These are phyloP conservation scores for Hymenoscyphus fructigenus DNA, from an alignment of 2,329 filamentous ascomycete species.

Conservation along the genomic window DNA sequence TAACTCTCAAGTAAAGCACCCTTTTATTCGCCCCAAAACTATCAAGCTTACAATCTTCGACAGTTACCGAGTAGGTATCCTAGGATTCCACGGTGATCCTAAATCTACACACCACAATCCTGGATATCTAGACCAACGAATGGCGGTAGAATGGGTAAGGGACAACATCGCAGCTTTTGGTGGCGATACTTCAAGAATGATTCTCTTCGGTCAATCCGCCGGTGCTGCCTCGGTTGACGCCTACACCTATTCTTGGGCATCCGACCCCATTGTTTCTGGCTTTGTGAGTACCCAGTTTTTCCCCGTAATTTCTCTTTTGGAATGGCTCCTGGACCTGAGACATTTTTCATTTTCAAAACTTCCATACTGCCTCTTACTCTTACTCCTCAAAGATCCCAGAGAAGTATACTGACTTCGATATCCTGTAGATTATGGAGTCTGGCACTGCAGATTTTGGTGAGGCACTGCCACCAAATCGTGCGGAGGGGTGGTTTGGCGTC, in stretches of 20 bases:
- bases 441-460: slow-evolving; percentile 24
- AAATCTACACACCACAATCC: slow-evolving; percentile 46
- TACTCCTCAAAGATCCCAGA: slow-evolving; percentile 21
- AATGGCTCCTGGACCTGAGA: too few species aligned
- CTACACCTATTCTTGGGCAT: slow-evolving; percentile 35
- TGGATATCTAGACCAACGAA: slow-evolving; percentile 61
- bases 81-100: slow-evolving; percentile 40
- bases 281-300: too few species aligned
- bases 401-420: slow-evolving; percentile 35
- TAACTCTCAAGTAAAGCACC: too few species aligned
- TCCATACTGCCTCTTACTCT: slow-evolving; percentile 13
- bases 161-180: slow-evolving; percentile 60
- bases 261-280: slow-evolving; percentile 35
- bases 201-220: slow-evolving; percentile 54
- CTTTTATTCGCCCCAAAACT: too few species aligned
- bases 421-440: slow-evolving; percentile 24
- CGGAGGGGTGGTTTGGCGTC: too few species aligned
- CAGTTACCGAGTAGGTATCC: slow-evolving; percentile 41
- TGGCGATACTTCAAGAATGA: slow-evolving; percentile 55
- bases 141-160: slow-evolving; percentile 59
- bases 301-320: too few species aligned
- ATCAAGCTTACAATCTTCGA: too few species aligned
- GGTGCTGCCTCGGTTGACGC: slow-evolving; percentile 52
- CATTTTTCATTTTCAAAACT: too few species aligned
- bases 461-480: slow-evolving; percentile 23